Evolutionary conservation across 225 moss, liverwort and hornwort species (phyloP), one percentile per base, ranked within the genome.

Genomic region (Lunularia cruciata): DNA sequence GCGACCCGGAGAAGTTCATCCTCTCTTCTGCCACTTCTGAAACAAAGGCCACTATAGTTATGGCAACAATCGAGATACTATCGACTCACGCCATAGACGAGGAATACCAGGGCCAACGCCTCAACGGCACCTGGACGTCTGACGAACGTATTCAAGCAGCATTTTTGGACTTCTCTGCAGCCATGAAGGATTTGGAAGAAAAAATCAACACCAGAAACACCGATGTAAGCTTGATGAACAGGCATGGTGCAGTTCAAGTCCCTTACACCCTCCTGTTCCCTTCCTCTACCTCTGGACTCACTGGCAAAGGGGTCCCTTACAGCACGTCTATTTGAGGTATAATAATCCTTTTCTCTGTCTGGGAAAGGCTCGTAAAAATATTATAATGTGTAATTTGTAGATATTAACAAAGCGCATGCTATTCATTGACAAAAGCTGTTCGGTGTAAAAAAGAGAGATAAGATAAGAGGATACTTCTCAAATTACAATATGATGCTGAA

Each of bases 31-130:
- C 86, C 23, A 14, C 52, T 13, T 77, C 68, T 51, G 0, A 65
- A 7, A 22, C 49, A 8, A 76, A 82, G 28, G 69, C 88, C 1
- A 67, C 83, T 2, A 25, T 68, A 3, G 58, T 83, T 19, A 84
- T 94, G 87, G 36, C 87, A 31, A 73, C 85, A 1, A 66, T 89
- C 15, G 87, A 90, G 76, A 53, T 94, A 16, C 80, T 94, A 47
- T 52, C 88, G 28, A 84, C 86, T 1, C 90, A 94, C 58, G 69
- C 93, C 0, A 48, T 60, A 2, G 90, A 90, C 22, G 88, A 94
- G 67, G 90, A 90, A 65, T 86, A 86, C 42, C 22, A 82, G 18
- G 77, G 79, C n/a, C 37, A 72, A 45, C 74, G 73, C 15, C 34
- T 69, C 6, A 12, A 54, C 6, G 38, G 57, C n/a, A 56, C 71